Conservation (phyloP, 2,329 filamentous ascomycete species). For the Ophiosphaerella narmari region DNA sequence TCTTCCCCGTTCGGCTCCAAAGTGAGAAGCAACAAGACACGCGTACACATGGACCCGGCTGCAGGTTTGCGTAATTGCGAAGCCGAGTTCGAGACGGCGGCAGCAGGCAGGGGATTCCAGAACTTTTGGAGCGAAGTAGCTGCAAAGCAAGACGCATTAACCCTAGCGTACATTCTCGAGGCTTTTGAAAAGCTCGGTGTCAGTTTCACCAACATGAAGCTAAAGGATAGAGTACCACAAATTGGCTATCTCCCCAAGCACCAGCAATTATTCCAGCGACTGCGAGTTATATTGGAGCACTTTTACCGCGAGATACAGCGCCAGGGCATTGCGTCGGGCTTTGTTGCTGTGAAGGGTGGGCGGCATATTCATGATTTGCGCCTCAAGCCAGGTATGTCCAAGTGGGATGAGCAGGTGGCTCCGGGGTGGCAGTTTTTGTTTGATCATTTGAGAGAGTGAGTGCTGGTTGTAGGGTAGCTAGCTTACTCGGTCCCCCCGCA, state of each 20-base stretch:
- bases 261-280: constrained; percentile 6
- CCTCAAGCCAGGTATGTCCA: constrained; percentile 1
- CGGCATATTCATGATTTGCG: constrained; percentile 10
- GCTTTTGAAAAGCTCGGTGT: constrained; percentile 13
- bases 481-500: no score
- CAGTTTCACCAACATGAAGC: constrained; percentile 2
- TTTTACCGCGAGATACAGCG: no score
- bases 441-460: no score
- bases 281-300: constrained; percentile 10
- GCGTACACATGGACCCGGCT: no score
- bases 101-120: neutral
- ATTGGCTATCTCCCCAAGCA: constrained; percentile 11
- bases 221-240: constrained; percentile 6
- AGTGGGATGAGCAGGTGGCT: constrained; percentile 6
- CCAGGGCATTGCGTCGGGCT: neutral
- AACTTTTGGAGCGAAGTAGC: constrained; percentile 7
- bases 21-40: no score
- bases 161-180: constrained; percentile 19
- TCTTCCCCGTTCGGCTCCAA: no score
- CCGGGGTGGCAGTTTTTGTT: constrained; percentile 7
- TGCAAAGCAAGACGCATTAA: constrained; percentile 13
- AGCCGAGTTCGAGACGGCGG: no score
- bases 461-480: no score
- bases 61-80: no score
- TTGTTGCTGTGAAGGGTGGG: constrained; percentile 4